Evolutionary conservation across 768 basidiomycete genomes (phyloP), one percentile per base, ranked within the genome.

Genomic region (Saitozyma podzolica): DNA sequence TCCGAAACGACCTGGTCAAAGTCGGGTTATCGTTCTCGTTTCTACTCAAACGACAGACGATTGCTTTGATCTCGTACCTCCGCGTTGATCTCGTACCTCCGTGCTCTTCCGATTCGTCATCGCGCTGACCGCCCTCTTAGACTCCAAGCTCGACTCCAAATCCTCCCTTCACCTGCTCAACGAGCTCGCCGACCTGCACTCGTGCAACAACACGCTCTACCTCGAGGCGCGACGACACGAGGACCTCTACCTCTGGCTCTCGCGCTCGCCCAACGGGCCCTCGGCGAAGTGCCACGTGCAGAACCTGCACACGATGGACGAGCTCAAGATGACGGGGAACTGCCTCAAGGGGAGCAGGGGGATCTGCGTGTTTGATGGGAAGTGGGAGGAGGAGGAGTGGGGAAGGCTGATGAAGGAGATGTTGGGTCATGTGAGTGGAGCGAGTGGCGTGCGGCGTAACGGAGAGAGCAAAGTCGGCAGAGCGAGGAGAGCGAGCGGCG

Each of bases 221-320:
- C 96, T 99, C 75, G 96, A 99, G 81, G 92, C 94, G 8, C 87
- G 96, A 54, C 83, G 93, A 57, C 92, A 97, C 72, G 92, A 96
- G 75, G 95, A 98, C 73, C 83, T 99, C 54, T 99, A 98, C 74
- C 80, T 98, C 62, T 99, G 96, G 96, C 89, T 92, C 40, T 87
- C 90, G 11, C 94, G 97, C 80, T 91, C 93, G 42, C 96, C 96
- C 19, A 99, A 99, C 74, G 96, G 96, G 9, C 96, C 96, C 13
- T 94, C 90, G 74, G 87, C 94, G 75, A 97, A 97, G 80, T 85
- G 97, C 83, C 96, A 98, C 75, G 95, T 97, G 14, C 94, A 96
- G 81, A 99, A 98, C 76, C 84, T 95, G 58, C 96, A 99, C 80
- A 99, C 96, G 49, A 98, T 98, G 96, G 96, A 98, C 81, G 96